These are phyloP conservation scores for Sextonia rubra DNA, from an alignment of 164 flowering plant species.

Conservation along the genomic window DNA sequence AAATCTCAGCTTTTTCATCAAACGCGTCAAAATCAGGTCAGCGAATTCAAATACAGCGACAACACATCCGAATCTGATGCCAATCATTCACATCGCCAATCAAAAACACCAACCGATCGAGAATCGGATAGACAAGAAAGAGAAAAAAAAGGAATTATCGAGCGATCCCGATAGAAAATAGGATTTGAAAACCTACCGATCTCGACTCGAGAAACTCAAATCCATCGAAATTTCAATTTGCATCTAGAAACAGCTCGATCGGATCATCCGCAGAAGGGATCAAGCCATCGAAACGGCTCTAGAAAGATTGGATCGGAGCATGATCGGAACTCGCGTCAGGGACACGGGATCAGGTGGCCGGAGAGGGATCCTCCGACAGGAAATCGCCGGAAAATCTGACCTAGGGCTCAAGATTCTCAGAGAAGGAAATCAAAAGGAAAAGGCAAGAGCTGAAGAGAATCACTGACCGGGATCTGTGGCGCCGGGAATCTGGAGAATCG, in stretches of 20 bases:
- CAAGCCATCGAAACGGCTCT: neutral
- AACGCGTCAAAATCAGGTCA: neutral
- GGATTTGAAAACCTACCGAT: neutral
- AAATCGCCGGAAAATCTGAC: slow-evolving; percentile 1
- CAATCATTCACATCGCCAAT: neutral
- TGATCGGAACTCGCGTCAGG: neutral
- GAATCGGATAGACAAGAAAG: no score
- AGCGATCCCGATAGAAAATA: neutral
- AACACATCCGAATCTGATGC: neutral
- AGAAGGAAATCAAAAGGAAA: neutral
- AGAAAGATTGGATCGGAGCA: neutral
- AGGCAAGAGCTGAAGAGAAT: neutral
- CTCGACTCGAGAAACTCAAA: neutral
- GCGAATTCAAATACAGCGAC: neutral
- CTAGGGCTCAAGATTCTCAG: neutral
- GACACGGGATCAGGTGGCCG: neutral
- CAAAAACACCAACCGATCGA: neutral
- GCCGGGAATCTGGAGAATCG: slow-evolving; percentile 1
- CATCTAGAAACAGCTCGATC: neutral
- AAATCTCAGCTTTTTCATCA: neutral
- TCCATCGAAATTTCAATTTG: neutral
- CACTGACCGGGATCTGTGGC: neutral
- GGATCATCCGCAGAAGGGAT: neutral
- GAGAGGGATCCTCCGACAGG: neutral
- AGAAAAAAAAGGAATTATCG: neutral